Evolutionary conservation across 768 basidiomycete species (phyloP), one percentile per base, ranked within the genome.

Genomic region (Tephrocybe sp.): DNA sequence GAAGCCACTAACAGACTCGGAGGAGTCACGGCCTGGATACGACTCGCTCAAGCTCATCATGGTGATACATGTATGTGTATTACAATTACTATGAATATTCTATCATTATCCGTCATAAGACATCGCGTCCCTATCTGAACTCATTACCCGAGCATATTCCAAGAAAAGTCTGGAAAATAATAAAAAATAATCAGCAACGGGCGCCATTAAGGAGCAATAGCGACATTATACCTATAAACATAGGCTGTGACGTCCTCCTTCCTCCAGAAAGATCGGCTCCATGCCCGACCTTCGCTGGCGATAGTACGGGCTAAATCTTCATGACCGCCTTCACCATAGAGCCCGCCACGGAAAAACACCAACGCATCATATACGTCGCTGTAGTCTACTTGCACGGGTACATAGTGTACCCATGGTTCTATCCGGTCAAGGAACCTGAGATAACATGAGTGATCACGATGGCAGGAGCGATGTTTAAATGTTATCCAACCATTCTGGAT

Each of bases 321-420:
- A 53, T 84, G 80, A 0, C 64, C 77, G 3, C 69, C 69, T 42
- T 72, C 67, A 24, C 78, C 75, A 42, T 74, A 64, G 13, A 72
- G 65, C 46, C 71, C 70, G 1, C 83, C 81, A 0, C 77, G 75
- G 62, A 86, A 86, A 67, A 86, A 88, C 0, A 76, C 66, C 50
- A 83, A 67, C n/a, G 78, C 68, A 54, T 87, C 86, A 61, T 82
- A 75, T 4, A 88, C 54, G 59, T 86, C 83, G 0, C 73, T 68
- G 21, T 80, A 76, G 49, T 82, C 79, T 0, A 78, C 57, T 47
- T 78, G 74, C 4, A 84, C 66, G 2, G 83, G 83, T 1, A 85
- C 72, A 55, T 84, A 85, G 61, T 84, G 83, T 4, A 83, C 75
- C 81, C 82, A 84, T 0, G 82, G 78, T 39, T 69, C 71, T 49